A percentile compares a stretch with the other conserved stretches of the same genome.
phyloP scores from a whole-genome alignment of 2,329 filamentous ascomycete species.

The Fusarium heterosporum region DNA sequence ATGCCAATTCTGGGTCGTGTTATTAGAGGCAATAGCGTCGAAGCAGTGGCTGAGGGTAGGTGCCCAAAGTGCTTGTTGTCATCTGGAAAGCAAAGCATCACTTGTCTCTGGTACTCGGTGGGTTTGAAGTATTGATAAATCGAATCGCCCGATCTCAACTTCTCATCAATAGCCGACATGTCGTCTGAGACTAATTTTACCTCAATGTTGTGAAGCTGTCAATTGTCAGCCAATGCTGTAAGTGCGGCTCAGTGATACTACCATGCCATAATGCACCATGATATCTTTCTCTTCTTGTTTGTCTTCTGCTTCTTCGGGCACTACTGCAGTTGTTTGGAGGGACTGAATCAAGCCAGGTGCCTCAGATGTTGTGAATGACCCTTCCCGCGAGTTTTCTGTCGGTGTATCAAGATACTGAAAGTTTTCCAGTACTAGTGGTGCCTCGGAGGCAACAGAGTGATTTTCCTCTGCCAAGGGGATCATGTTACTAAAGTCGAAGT shows the following conservation, averaged over 20 bases:
- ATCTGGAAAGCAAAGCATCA: slow-evolving; percentile 13
- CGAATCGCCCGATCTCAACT: background rate
- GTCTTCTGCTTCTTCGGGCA: background rate
- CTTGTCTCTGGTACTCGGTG: background rate
- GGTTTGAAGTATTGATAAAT: slow-evolving; percentile 1
- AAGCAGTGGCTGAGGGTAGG: background rate
- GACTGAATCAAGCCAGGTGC: background rate
- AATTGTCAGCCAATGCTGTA: background rate
- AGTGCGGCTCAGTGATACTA: background rate
- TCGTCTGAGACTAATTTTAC: slow-evolving; percentile 11
- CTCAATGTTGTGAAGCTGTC: slow-evolving; percentile 16
- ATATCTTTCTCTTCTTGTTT: no score
- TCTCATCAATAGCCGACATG: background rate
- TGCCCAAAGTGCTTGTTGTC: background rate
- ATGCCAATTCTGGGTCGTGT: background rate
- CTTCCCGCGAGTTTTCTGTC: background rate
- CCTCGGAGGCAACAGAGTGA: fast-evolving
- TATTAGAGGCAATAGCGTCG: background rate
- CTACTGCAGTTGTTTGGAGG: background rate
- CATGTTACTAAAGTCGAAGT: background rate
- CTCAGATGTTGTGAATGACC: background rate
- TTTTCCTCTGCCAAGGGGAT: background rate
- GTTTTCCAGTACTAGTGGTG: fast-evolving
- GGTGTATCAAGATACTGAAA: background rate
- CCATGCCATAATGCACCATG: slow-evolving; percentile 13